phyloP scores from a whole-genome alignment of 805 yeast genomes.

The Ogataea corticis region DNA sequence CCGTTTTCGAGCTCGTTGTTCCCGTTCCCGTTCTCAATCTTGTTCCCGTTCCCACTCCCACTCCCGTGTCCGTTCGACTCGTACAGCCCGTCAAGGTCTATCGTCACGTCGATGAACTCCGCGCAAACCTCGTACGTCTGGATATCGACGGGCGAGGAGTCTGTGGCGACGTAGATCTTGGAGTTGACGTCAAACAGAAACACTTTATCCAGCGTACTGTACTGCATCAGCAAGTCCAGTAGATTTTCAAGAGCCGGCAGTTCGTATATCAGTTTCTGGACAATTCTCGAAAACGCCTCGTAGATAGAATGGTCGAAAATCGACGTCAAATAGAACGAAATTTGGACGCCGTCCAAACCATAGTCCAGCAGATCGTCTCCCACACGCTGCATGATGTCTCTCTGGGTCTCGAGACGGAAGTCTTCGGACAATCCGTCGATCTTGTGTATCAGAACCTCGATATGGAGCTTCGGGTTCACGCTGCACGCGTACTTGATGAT shows the following conservation, averaged over 20 bases:
- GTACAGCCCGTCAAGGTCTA: conserved; percentile 79
- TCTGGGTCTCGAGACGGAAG: conserved; percentile 88
- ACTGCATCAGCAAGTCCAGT: conserved; percentile 84
- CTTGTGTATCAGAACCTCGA: conserved; percentile 92
- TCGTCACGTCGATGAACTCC: conserved; percentile 92
- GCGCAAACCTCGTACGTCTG: conserved; percentile 97
- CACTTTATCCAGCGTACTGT: conserved; percentile 88
- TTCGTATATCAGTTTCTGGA: conserved; percentile 88
- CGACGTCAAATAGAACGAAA: conserved; percentile 87
- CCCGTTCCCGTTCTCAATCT: conserved; percentile 1
- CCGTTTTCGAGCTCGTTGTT: conserved; percentile 8
- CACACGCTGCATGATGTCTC: conserved; percentile 94
- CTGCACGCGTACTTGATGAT: conserved; percentile 85
- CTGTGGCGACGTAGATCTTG: conserved; percentile 94
- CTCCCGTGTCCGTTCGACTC: conserved; percentile 28
- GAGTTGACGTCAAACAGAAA: conserved; percentile 90
- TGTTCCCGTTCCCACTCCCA: conserved; percentile 6
- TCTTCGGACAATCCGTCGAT: conserved; percentile 95
- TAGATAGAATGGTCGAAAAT: conserved; percentile 95
- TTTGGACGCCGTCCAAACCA: conserved; percentile 89
- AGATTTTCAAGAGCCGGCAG: conserved; percentile 84
- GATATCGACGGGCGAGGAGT: conserved; percentile 91
- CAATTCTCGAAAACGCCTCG: conserved; percentile 92
- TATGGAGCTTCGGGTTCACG: conserved; percentile 79
- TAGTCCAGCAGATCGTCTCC: conserved; percentile 89